Conservation (phyloP, 441 rosid species). For the Dalechampia spathulata region DNA sequence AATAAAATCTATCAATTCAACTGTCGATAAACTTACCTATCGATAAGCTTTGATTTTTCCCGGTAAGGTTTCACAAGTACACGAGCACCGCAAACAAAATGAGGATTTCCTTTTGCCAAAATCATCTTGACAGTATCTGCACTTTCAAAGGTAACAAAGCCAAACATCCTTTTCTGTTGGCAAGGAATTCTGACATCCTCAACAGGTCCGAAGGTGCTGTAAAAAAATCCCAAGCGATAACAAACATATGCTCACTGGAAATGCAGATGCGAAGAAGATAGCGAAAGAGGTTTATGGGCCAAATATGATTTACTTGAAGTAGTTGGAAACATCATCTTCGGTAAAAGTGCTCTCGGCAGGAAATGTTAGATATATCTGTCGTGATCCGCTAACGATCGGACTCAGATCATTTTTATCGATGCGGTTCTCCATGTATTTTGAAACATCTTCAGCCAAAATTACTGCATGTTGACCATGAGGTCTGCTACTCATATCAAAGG, state of each 20-base stretch:
- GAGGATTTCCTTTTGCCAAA: constrained; percentile 62
- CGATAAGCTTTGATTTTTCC: constrained; percentile 54
- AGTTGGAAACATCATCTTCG: constrained; percentile 63
- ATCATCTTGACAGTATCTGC: constrained; percentile 54
- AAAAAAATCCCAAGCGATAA: constrained; percentile 9
- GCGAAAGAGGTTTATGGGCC: not conserved
- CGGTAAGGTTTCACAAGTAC: constrained; percentile 70
- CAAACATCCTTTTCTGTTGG: constrained; percentile 68
- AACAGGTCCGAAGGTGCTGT: constrained; percentile 53
- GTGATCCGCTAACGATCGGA: constrained; percentile 42
- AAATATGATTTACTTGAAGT: constrained; percentile 45
- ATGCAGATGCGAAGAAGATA: not conserved
- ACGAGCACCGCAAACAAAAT: constrained; percentile 61
- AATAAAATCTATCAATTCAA: not conserved
- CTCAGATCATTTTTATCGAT: constrained; percentile 43
- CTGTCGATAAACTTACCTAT: constrained; percentile 29
- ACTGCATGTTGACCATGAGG: constrained; percentile 79
- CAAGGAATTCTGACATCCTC: constrained; percentile 71
- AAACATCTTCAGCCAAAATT: constrained; percentile 53
- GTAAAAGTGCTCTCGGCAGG: constrained; percentile 63
- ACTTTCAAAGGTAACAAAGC: constrained; percentile 61
- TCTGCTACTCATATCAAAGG: constrained; percentile 31
- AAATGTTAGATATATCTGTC: constrained; percentile 62
- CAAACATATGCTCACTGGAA: constrained; percentile 5
- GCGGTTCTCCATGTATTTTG: constrained; percentile 33